These are phyloP conservation scores for Pulveroboletus frians DNA, from an alignment of 768 basidiomycete species.

Conservation along the genomic window DNA sequence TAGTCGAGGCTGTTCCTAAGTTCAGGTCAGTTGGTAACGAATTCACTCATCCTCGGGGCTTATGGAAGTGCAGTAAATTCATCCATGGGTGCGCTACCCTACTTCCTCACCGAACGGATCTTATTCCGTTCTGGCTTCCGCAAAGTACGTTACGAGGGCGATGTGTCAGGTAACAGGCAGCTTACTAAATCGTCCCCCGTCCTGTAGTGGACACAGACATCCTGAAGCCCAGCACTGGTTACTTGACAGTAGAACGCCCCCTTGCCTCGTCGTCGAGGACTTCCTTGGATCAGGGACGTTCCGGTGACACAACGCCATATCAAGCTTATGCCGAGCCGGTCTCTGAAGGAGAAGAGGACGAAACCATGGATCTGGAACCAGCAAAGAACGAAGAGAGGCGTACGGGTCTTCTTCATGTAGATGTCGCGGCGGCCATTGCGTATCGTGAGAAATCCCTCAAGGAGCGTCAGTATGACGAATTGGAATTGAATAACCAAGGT, in stretches of 20 bases:
- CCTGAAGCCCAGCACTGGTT: slow-evolving; percentile 83
- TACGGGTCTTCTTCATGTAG: slow-evolving; percentile 65
- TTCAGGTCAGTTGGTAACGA: slow-evolving; percentile 58
- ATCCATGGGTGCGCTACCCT: slow-evolving; percentile 96
- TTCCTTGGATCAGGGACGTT: slow-evolving; percentile 41
- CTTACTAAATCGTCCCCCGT: background rate
- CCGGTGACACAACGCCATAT: slow-evolving; percentile 40
- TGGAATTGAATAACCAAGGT: slow-evolving; percentile 6
- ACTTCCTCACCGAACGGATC: slow-evolving; percentile 85
- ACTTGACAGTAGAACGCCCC: slow-evolving; percentile 76
- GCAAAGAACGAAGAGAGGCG: slow-evolving; percentile 80
- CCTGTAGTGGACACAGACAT: slow-evolving; percentile 87
- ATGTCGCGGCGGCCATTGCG: slow-evolving; percentile 80
- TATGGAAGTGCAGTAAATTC: slow-evolving; percentile 60
- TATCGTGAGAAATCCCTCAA: slow-evolving; percentile 80
- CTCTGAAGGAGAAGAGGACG: slow-evolving; percentile 93
- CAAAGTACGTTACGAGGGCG: slow-evolving; percentile 57
- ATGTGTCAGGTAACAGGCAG: background rate
- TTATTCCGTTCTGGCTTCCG: slow-evolving; percentile 98
- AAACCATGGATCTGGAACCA: slow-evolving; percentile 58
- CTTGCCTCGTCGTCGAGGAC: slow-evolving; percentile 39
- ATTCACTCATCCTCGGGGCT: background rate
- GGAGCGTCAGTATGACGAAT: slow-evolving; percentile 28
- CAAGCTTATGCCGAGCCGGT: slow-evolving; percentile 76
- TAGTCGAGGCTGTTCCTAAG: slow-evolving; percentile 97